Evolutionary conservation across 2,329 filamentous ascomycete genomes (phyloP).

Genomic region (Fusarium sp.): DNA sequence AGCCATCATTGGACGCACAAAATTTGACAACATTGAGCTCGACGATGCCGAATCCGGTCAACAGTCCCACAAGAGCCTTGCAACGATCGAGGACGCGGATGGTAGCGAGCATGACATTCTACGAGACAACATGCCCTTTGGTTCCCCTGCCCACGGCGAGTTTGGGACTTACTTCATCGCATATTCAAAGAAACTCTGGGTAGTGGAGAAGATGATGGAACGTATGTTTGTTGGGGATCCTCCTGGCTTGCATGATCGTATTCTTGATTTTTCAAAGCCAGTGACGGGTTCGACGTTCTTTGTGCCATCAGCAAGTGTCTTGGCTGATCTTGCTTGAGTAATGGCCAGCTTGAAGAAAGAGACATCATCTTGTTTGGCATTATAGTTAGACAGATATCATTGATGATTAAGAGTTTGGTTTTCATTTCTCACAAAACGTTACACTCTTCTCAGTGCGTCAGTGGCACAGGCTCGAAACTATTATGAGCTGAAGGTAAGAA

Average conservation of each 20-base stretch:
- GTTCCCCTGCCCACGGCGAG: constrained; percentile 61
- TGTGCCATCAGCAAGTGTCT: constrained; percentile 51
- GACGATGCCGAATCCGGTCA: constrained; percentile 59
- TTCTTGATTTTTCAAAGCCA: constrained; percentile 66
- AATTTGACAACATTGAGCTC: constrained; percentile 68
- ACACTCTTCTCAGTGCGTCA: background rate
- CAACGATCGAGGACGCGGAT: constrained; percentile 63
- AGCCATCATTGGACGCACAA: constrained; percentile 67
- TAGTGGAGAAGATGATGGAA: constrained; percentile 68
- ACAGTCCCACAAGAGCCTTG: constrained; percentile 67
- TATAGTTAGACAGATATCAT: background rate
- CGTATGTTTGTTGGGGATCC: constrained; percentile 69
- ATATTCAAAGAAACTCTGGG: constrained; percentile 65
- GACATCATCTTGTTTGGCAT: too few relatives aligned
- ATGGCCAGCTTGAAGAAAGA: background rate
- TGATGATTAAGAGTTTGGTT: background rate
- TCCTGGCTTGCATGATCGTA: constrained; percentile 64
- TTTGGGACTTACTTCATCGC: constrained; percentile 71
- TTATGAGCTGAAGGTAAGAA: background rate
- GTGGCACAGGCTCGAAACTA: background rate
- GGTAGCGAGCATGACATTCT: constrained; percentile 66
- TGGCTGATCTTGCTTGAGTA: constrained; percentile 20
- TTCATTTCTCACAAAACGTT: background rate
- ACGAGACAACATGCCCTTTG: constrained; percentile 72
- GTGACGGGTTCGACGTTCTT: constrained; percentile 67